These are phyloP conservation scores for Mucor velutinosus DNA, from an alignment of 371 early-diverging fungal species.

Conservation along the genomic window DNA sequence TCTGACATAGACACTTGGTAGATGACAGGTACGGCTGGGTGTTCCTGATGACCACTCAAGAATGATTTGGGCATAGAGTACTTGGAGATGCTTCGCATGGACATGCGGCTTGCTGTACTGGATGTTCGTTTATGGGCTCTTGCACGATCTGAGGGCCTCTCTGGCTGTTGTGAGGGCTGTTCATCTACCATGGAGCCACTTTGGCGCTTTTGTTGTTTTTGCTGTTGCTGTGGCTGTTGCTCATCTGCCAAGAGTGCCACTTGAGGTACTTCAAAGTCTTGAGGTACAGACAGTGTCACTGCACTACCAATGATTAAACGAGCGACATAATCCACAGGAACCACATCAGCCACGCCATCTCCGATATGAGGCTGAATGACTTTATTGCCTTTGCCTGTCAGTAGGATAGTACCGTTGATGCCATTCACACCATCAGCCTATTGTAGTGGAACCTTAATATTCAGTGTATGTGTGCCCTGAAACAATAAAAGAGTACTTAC, in stretches of 20 bases:
- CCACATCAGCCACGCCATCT: slow-evolving; percentile 49
- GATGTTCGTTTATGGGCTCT: slow-evolving; percentile 18
- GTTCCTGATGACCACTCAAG: slow-evolving; percentile 5
- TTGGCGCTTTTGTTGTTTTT: not conserved
- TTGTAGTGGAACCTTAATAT: not conserved
- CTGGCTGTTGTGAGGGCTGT: not conserved
- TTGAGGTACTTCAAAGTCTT: slow-evolving; percentile 10
- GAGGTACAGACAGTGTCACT: slow-evolving; percentile 26
- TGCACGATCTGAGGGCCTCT: not conserved
- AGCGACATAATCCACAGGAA: slow-evolving; percentile 58
- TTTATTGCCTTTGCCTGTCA: slow-evolving; percentile 43
- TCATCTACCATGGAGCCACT: not conserved
- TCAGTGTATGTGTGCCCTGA: not conserved
- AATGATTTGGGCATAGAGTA: not conserved
- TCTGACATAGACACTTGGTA: slow-evolving; percentile 36
- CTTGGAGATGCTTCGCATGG: slow-evolving; percentile 8
- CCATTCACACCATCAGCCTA: slow-evolving; percentile 65
- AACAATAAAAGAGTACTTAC: slow-evolving; percentile 32
- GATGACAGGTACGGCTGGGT: slow-evolving; percentile 34
- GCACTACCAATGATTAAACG: slow-evolving; percentile 49
- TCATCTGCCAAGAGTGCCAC: not conserved
- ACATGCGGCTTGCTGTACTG: slow-evolving; percentile 20
- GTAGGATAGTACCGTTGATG: slow-evolving; percentile 45
- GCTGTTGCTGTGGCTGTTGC: not conserved
- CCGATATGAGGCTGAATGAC: slow-evolving; percentile 40